These are phyloP conservation scores for Xylaria flabelliformis DNA, from an alignment of 495 filamentous ascomycete species.

Conservation along the genomic window DNA sequence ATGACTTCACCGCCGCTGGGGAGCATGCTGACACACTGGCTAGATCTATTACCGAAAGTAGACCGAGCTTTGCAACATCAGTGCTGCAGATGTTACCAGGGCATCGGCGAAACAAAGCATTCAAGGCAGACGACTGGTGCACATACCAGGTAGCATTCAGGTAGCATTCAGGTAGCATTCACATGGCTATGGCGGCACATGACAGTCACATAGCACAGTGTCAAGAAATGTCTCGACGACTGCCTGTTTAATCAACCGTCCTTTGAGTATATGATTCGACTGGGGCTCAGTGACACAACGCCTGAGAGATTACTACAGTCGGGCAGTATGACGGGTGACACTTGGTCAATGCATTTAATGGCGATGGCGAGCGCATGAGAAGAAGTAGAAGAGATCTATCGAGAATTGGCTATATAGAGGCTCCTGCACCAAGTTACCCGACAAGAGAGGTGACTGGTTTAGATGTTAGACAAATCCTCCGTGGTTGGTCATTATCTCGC, in stretches of 20 bases:
- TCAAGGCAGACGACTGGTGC: constrained; percentile 15
- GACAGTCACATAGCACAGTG: constrained; percentile 20
- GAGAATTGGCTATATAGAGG: neutral
- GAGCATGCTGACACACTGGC: constrained; percentile 45
- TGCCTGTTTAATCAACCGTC: neutral
- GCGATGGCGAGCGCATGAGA: neutral
- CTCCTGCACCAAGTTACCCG: neutral
- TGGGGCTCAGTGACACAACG: neutral
- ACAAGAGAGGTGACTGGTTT: neutral
- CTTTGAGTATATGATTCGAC: constrained; percentile 7
- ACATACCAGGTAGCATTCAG: constrained; percentile 25
- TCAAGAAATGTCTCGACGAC: neutral
- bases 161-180: constrained; percentile 22
- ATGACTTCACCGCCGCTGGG: neutral
- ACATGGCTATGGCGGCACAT: constrained; percentile 22
- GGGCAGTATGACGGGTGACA: neutral
- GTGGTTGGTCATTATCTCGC: constrained; percentile 15
- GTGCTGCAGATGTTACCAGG: neutral
- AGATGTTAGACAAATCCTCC: neutral
- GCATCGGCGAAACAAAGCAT: constrained; percentile 2
- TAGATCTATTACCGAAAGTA: constrained; percentile 75
- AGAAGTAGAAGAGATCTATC: neutral
- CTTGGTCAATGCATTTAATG: neutral
- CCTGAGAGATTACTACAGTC: neutral
- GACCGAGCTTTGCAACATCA: constrained; percentile 13